A percentile compares a stretch with the other conserved stretches of the same genome.
These are phyloP conservation scores for Alternaria panax DNA, from an alignment of 2,329 filamentous ascomycete species.

Conservation along the genomic window DNA sequence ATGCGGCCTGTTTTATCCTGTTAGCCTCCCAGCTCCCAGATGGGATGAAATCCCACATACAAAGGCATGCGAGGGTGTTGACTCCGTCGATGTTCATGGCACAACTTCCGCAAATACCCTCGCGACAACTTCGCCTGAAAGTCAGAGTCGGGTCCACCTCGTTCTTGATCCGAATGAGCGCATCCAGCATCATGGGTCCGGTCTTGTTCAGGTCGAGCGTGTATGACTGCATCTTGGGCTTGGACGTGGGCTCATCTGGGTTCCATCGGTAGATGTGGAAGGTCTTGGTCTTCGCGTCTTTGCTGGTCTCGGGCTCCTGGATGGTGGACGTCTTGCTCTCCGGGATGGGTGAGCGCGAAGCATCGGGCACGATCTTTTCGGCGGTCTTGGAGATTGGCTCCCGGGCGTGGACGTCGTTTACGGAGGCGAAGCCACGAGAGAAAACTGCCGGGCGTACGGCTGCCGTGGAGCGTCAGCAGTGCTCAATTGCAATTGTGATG, in stretches of 20 bases:
- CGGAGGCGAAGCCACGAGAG: conserved; percentile 50
- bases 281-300: conserved; percentile 77
- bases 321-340: conserved; percentile 66
- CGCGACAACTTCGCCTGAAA: conserved; percentile 93
- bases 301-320: conserved; percentile 65
- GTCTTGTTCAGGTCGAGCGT: conserved; percentile 98
- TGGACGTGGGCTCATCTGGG: conserved; percentile 87
- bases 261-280: conserved; percentile 99
- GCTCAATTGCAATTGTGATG: conserved; percentile 27
- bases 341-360: conserved; percentile 45
- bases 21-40: conserved; percentile 17
- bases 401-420: conserved; percentile 42
- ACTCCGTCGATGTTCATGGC: conserved; percentile 99
- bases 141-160: conserved; percentile 96
- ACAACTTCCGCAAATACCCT: conserved; percentile 98
- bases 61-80: conserved; percentile 96
- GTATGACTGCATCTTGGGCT: conserved; percentile 96
- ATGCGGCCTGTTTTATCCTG: conserved; percentile 75
- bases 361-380: conserved; percentile 40
- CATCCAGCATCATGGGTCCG: conserved; percentile 97
- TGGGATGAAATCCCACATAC: conserved; percentile 64
- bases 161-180: conserved; percentile 98
- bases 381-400: conserved; percentile 44
- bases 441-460: conserved; percentile 48
- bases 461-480: conserved; percentile 36